Conservation (phyloP, 2,329 filamentous ascomycete species). For the Trichoderma afroharzianum region DNA sequence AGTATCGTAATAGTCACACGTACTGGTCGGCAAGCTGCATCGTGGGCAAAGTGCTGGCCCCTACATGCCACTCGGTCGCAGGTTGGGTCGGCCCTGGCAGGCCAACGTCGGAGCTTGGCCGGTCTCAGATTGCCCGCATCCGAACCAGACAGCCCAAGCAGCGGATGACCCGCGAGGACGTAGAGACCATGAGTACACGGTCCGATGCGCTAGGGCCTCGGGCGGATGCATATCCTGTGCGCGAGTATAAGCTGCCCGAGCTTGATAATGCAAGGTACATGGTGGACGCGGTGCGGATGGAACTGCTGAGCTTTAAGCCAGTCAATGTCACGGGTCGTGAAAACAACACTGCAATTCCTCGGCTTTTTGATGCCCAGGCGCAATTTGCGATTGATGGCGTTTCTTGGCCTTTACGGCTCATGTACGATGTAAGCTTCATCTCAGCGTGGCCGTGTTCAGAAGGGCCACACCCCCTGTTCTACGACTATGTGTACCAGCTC, state of each 20-base stretch:
- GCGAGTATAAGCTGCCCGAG: slow-evolving; percentile 61
- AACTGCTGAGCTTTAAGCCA: slow-evolving; percentile 60
- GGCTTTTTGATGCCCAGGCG: slow-evolving; percentile 57
- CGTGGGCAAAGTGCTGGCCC: slow-evolving; percentile 71
- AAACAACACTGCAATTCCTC: slow-evolving; percentile 33
- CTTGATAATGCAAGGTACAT: slow-evolving; percentile 56
- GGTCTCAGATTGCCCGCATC: slow-evolving; percentile 67
- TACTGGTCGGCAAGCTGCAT: slow-evolving; percentile 73
- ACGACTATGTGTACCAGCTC: slow-evolving; percentile 61
- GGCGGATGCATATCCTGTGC: slow-evolving; percentile 59
- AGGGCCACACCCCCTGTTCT: slow-evolving; percentile 67
- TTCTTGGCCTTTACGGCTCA: slow-evolving; percentile 60
- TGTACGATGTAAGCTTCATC: slow-evolving; percentile 64
- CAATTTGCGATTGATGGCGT: slow-evolving; percentile 62
- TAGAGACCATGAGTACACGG: slow-evolving; percentile 62
- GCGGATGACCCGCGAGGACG: slow-evolving; percentile 54
- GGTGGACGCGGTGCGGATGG: slow-evolving; percentile 65
- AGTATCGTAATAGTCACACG: slow-evolving; percentile 69
- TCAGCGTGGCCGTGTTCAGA: slow-evolving; percentile 61
- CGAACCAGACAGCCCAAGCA: slow-evolving; percentile 58
- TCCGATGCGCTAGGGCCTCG: slow-evolving; percentile 66
- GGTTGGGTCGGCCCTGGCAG: slow-evolving; percentile 73
- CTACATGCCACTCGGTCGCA: slow-evolving; percentile 65
- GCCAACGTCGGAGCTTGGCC: slow-evolving; percentile 62
- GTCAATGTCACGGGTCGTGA: slow-evolving; percentile 28